A percentile compares a stretch with the other conserved stretches of the same genome.
Evolutionary conservation across 140 eudicot genomes (phyloP).

Genomic region (Bidens hawaiensis): DNA sequence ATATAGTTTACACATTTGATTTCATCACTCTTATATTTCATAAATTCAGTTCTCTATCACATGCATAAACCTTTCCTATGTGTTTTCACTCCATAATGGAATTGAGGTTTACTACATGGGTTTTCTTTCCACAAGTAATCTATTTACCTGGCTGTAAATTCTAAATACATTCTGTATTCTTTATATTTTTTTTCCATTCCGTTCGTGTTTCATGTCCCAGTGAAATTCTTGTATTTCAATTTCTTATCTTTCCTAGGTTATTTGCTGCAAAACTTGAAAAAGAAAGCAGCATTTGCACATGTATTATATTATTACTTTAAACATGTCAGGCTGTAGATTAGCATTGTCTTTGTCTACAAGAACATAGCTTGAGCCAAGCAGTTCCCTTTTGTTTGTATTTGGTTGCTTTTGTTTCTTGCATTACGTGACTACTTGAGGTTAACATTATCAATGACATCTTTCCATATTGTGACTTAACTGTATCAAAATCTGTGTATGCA

Average conservation of each 20-base stretch:
- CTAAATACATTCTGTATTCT: not conserved
- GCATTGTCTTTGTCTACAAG: not conserved
- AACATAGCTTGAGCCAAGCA: not conserved
- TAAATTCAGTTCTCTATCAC: too few relatives aligned
- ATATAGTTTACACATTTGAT: too few relatives aligned
- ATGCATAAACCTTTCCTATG: not conserved
- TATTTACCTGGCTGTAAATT: not conserved
- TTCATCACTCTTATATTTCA: too few relatives aligned
- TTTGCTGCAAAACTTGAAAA: not conserved
- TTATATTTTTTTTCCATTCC: not conserved
- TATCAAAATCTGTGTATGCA: conserved; percentile 19
- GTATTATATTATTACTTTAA: not conserved
- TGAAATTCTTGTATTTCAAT: not conserved
- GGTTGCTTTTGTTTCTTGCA: not conserved
- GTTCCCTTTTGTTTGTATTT: not conserved
- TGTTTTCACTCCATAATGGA: conserved; percentile 4
- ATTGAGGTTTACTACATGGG: not conserved
- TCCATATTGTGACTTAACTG: not conserved
- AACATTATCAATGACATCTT: not conserved
- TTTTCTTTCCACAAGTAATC: not conserved
- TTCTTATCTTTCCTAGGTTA: not conserved
- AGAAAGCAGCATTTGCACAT: not conserved
- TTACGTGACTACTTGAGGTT: not conserved
- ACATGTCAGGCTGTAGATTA: not conserved
- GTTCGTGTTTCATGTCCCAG: not conserved